These are phyloP conservation scores for Phoenix roebelenii DNA, from an alignment of 176 grass and related monocot species.

Conservation along the genomic window DNA sequence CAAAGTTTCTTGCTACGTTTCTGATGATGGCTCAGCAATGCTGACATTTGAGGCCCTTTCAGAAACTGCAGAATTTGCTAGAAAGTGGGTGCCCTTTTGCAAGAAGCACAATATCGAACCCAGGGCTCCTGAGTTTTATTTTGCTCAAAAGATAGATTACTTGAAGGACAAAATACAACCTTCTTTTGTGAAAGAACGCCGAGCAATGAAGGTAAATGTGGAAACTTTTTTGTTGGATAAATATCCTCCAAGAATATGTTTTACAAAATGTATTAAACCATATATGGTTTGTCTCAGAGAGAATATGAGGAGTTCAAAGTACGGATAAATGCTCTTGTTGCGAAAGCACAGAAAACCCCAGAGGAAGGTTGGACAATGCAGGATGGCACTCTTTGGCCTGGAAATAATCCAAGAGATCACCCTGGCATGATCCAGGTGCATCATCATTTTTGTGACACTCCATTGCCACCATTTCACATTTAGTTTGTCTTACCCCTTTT, in stretches of 20 bases:
- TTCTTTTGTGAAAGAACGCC: constrained; percentile 88
- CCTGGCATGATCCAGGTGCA: constrained; percentile 94
- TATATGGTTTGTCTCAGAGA: constrained; percentile 39
- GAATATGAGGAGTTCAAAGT: constrained; percentile 96
- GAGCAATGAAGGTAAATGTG: constrained; percentile 77
- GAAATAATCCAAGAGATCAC: constrained; percentile 85
- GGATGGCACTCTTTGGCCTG: constrained; percentile 91
- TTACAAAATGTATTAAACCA: too few species aligned
- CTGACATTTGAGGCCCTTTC: constrained; percentile 79
- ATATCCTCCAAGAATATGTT: background rate
- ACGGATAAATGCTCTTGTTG: constrained; percentile 84
- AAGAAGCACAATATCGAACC: constrained; percentile 86
- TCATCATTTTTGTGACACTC: background rate
- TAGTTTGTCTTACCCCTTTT: constrained; percentile 8
- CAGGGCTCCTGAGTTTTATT: constrained; percentile 93
- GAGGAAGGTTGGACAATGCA: constrained; percentile 96
- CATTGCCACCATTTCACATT: background rate
- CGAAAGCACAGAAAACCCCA: constrained; percentile 87
- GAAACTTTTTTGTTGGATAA: background rate
- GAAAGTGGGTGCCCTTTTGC: constrained; percentile 95
- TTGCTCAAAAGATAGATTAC: constrained; percentile 96
- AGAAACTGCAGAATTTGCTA: constrained; percentile 84
- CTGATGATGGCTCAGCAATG: constrained; percentile 96
- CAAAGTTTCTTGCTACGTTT: constrained; percentile 96
- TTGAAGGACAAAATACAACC: constrained; percentile 89